These are phyloP conservation scores for Debaryomyces castellii DNA, from an alignment of 805 yeast genomes.

Conservation along the genomic window DNA sequence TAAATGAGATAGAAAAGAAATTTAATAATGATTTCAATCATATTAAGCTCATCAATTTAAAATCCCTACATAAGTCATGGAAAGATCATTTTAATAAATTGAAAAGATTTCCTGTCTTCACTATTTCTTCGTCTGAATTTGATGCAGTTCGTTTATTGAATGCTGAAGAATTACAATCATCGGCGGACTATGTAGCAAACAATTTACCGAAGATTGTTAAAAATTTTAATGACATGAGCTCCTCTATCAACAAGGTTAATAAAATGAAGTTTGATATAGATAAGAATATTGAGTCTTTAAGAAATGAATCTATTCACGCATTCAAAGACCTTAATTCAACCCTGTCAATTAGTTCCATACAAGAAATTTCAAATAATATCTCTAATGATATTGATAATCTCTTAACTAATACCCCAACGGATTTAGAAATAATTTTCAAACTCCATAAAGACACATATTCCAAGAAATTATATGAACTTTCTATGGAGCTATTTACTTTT, in stretches of 20 bases:
- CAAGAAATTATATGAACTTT: constrained; percentile 27
- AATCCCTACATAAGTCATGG: constrained; percentile 42
- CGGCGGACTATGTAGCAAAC: constrained; percentile 27
- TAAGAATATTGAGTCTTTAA: constrained; percentile 38
- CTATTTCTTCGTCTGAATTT: constrained; percentile 27
- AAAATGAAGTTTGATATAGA: constrained; percentile 37
- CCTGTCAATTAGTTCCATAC: constrained; percentile 7
- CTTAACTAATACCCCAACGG: constrained; percentile 4
- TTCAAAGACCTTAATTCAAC: constrained; percentile 21
- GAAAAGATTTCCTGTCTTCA: constrained; percentile 34
- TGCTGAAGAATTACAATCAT: constrained; percentile 20
- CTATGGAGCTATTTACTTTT: constrained; percentile 33
- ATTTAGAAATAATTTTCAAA: constrained; percentile 22
- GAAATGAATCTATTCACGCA: constrained; percentile 33
- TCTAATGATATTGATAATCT: constrained; percentile 13
- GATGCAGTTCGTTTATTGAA: constrained; percentile 34
- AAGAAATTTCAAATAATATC: constrained; percentile 4
- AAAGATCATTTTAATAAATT: constrained; percentile 31
- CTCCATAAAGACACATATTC: constrained; percentile 15
- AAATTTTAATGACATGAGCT: constrained; percentile 31
- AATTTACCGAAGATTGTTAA: constrained; percentile 30
- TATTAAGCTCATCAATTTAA: constrained; percentile 36
- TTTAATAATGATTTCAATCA: constrained; percentile 39
- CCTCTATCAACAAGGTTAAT: constrained; percentile 36
- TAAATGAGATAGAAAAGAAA: constrained; percentile 47